Conservation (phyloP, 1,284 basidiomycete genomes). For the Papiliotrema fonsecae region DNA sequence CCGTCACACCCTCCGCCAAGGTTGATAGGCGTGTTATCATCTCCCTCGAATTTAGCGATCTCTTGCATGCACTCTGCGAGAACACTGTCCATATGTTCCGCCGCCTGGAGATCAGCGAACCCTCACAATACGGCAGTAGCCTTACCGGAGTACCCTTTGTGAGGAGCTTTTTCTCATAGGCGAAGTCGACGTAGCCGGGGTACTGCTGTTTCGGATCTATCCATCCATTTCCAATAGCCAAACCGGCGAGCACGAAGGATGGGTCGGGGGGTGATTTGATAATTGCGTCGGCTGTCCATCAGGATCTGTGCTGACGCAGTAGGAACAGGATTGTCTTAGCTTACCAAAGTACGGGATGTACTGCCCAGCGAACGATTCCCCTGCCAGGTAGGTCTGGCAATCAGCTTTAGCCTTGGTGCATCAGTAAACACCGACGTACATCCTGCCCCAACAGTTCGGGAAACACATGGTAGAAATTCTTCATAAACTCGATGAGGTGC, state of each 20-base stretch:
- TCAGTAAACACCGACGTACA: constrained; percentile 54
- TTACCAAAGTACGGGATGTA: constrained; percentile 92
- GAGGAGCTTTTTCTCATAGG: constrained; percentile 71
- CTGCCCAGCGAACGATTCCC: constrained; percentile 97
- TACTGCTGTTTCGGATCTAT: constrained; percentile 88
- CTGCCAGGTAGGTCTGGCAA: constrained; percentile 77
- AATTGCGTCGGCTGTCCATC: constrained; percentile 65
- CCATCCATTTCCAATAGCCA: constrained; percentile 96
- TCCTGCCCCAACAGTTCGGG: constrained; percentile 81
- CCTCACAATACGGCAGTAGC: constrained; percentile 4
- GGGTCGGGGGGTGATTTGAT: constrained; percentile 60
- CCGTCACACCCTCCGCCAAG: constrained; percentile 59
- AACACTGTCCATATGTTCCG: constrained; percentile 59
- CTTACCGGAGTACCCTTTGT: constrained; percentile 65
- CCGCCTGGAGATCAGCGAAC: constrained; percentile 50
- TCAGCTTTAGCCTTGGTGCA: background rate
- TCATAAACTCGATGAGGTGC: constrained; percentile 78
- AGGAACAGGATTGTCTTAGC: too few relatives aligned
- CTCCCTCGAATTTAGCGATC: constrained; percentile 51
- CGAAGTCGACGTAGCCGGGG: constrained; percentile 83
- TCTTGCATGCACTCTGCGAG: constrained; percentile 62
- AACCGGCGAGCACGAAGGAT: constrained; percentile 60
- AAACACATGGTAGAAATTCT: constrained; percentile 83
- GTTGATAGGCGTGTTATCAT: constrained; percentile 56
- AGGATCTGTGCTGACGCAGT: constrained; percentile 7